Evolutionary conservation across 306 rosid species (phyloP), one percentile per base, ranked within the genome.

Genomic region (Dalbergia oliveri): DNA sequence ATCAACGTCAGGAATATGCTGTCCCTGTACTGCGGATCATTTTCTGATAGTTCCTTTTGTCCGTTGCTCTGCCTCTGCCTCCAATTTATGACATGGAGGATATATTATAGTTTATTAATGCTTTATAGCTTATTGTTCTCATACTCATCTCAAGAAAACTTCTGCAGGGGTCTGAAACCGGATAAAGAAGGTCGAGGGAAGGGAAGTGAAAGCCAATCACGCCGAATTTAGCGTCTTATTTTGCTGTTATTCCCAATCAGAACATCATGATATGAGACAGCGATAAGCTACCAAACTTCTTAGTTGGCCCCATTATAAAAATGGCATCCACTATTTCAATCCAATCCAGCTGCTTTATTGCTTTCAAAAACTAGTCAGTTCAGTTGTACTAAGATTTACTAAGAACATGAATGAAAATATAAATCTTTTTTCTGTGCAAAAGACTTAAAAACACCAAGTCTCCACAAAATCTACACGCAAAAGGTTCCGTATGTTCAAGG

Each of bases 41-140:
- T 4, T 60, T 60, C 39, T 4, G n/a, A 11, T 60, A 35, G 65
- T 76, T 65, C 43, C 66, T 76, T 76, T 35, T 18, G 57, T 35
- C 19, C 73, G 15, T 19, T 16, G 53, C 31, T 26, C 33, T 65
- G 37, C 41, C 13, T 31, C 47, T 43, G 47, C 61, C 33, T 15
- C 53, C 41, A 23, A 54, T 15, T 21, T 41, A 10, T 41, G 68
- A 23, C 19, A 23, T n/a, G 31, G 31, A 26, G 35, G 31, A 54
- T 4, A 21, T 50, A 11, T 58, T 21, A 10, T 21, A 23, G 1
- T 59, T 59, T 23, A 23, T 59, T 0, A 59, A 18, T 57, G 26
- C 33, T 50, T 13, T 4, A 10, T 13, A 8, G 18, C 50, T 62
- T 31, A 31, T 62, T 62, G 3, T 68, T 44, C 18, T 21, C 56